A percentile compares a stretch with the other conserved stretches of the same genome.
Conservation (phyloP, 352 stramenopile genomes). For the Pythium vanterpoolii region DNA sequence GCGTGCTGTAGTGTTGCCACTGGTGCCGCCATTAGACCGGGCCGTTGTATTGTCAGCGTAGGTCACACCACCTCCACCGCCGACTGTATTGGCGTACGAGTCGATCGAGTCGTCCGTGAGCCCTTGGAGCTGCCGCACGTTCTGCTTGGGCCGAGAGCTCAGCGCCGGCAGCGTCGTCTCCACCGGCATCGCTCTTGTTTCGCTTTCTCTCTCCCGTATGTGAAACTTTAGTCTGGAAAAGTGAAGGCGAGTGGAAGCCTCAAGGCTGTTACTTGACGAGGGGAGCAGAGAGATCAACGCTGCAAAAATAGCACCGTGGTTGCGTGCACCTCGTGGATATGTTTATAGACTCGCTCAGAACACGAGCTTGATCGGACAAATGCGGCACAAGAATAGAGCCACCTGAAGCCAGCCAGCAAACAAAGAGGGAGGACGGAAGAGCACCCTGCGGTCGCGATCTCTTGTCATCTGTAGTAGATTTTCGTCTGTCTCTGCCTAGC, state of each 20-base stretch:
- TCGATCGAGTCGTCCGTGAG: conserved; percentile 87
- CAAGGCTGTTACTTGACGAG: not conserved
- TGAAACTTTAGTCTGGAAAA: not conserved
- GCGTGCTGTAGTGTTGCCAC: conserved; percentile 12
- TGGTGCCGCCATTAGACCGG: conserved; percentile 4
- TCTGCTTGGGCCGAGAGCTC: conserved; percentile 80
- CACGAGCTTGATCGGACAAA: not conserved
- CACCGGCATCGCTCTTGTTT: not conserved
- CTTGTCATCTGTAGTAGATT: not conserved
- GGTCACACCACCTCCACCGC: conserved; percentile 24
- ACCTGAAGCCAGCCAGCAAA: not conserved
- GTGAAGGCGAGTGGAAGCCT: not conserved
- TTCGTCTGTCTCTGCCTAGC: not conserved
- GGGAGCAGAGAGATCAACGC: not conserved
- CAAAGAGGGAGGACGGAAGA: not conserved
- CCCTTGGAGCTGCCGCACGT: conserved; percentile 72
- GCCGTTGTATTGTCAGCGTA: conserved; percentile 63
- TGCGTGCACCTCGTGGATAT: not conserved
- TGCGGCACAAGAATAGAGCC: not conserved
- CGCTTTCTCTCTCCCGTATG: not conserved
- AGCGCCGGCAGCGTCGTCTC: conserved; percentile 63
- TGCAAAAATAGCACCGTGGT: not conserved
- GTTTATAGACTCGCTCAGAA: conserved; percentile 1
- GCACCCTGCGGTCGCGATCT: not conserved
- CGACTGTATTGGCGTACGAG: conserved; percentile 66